These are phyloP conservation scores for Ogataea saltuana DNA, from an alignment of 805 yeast species.

Conservation along the genomic window DNA sequence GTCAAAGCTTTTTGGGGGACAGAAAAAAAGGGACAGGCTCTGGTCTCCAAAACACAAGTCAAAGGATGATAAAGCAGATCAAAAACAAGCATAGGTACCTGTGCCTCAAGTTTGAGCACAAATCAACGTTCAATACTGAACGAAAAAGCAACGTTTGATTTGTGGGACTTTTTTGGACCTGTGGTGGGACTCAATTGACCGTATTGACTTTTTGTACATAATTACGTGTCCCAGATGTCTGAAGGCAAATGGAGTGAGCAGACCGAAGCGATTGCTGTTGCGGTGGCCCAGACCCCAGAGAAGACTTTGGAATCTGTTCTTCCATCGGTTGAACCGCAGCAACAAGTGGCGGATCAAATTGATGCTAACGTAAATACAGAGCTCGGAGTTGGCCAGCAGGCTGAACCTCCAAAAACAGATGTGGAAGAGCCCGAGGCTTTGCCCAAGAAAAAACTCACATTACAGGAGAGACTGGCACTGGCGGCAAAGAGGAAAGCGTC, in stretches of 20 bases:
- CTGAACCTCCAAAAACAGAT: slow-evolving; percentile 6
- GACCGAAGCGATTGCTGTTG: neutral
- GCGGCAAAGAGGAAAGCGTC: slow-evolving; percentile 58
- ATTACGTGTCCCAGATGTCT: slow-evolving; percentile 9
- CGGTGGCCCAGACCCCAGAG: neutral
- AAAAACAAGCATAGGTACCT: too few relatives aligned
- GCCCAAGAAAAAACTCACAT: slow-evolving; percentile 61
- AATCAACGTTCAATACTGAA: too few relatives aligned
- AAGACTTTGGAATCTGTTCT: too few relatives aligned
- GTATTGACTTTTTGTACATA: neutral
- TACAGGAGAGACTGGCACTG: slow-evolving; percentile 81
- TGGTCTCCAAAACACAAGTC: too few relatives aligned
- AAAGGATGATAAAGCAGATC: too few relatives aligned
- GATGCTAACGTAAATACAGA: slow-evolving; percentile 4
- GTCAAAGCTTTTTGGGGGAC: too few relatives aligned
- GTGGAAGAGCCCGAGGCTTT: slow-evolving; percentile 9
- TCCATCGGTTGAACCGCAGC: too few relatives aligned
- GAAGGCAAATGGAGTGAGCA: neutral
- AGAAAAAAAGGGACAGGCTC: too few relatives aligned
- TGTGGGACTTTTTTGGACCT: neutral
- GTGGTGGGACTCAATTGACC: neutral
- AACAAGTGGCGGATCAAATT: neutral
- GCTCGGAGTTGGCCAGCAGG: neutral
- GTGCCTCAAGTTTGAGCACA: too few relatives aligned
- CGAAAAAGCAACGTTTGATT: too few relatives aligned